A percentile compares a stretch with the other conserved stretches of the same genome.
Evolutionary conservation across 2,329 filamentous ascomycete genomes (phyloP).

Genomic region (Mycogone perniciosa): DNA sequence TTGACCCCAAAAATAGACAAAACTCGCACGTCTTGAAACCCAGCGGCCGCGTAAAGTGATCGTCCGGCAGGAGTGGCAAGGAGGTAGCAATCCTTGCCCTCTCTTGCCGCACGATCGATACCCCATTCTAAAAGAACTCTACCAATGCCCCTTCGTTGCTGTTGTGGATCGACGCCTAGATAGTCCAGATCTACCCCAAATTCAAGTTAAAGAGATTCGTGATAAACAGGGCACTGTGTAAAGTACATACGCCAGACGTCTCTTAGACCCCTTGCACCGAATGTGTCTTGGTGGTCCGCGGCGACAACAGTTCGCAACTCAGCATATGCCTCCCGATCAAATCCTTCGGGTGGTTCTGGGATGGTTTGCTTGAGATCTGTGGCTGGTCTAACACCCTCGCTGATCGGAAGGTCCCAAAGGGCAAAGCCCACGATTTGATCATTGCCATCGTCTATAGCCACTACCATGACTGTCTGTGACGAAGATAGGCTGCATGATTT

Average conservation of each 20-base stretch:
- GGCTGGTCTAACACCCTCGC: background rate
- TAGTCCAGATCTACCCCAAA: slow-evolving; percentile 15
- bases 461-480: slow-evolving; percentile 13
- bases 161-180: slow-evolving; percentile 14
- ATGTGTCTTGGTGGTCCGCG: slow-evolving; percentile 7
- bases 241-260: slow-evolving; percentile 15
- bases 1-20: slow-evolving; percentile 12
- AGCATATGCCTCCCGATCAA: slow-evolving; percentile 14
- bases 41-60: slow-evolving; percentile 8
- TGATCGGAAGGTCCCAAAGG: slow-evolving; percentile 16
- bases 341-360: slow-evolving; percentile 3
- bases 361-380: slow-evolving; percentile 5
- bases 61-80: slow-evolving; percentile 13
- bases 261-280: slow-evolving; percentile 14
- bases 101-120: slow-evolving; percentile 7
- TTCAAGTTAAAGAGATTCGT: background rate
- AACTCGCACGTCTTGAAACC: slow-evolving; percentile 8
- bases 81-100: slow-evolving; percentile 13
- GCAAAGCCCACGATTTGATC: slow-evolving; percentile 16
- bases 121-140: slow-evolving; percentile 16
- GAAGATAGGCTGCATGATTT: slow-evolving; percentile 13
- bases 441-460: slow-evolving; percentile 15
- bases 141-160: slow-evolving; percentile 16
- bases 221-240: background rate
- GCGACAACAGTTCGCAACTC: slow-evolving; percentile 8